phyloP scores from a whole-genome alignment of 805 yeast genomes.

The Candida ulmi region DNA sequence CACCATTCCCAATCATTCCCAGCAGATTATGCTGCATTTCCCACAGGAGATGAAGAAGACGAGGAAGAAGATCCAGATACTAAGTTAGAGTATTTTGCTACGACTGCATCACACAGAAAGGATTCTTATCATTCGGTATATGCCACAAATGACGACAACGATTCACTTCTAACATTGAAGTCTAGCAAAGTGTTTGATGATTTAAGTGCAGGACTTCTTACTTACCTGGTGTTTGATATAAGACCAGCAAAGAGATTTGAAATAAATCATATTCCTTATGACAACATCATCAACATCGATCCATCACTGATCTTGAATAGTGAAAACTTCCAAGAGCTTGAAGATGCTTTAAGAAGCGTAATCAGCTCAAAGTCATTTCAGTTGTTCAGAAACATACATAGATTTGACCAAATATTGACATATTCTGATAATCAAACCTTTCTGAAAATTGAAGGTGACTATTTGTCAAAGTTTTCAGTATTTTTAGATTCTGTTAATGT shows the following conservation, averaged over 20 bases:
- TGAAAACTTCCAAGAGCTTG: constrained; percentile 23
- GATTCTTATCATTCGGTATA: constrained; percentile 36
- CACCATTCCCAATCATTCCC: constrained; percentile 12
- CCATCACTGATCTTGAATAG: constrained; percentile 32
- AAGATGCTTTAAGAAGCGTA: constrained; percentile 11
- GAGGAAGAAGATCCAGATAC: not conserved
- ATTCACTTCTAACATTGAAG: constrained; percentile 43
- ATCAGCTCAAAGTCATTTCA: constrained; percentile 5
- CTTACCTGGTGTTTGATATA: constrained; percentile 35
- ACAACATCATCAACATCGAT: constrained; percentile 34
- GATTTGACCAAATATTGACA: constrained; percentile 31
- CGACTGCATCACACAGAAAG: constrained; percentile 23
- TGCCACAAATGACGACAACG: constrained; percentile 26
- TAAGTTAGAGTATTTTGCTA: constrained; percentile 3
- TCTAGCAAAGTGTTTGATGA: constrained; percentile 35
- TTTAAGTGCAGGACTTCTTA: constrained; percentile 36
- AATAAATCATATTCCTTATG: constrained; percentile 31
- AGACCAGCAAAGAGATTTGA: constrained; percentile 28
- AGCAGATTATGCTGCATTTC: not conserved
- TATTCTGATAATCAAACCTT: constrained; percentile 33
- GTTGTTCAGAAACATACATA: constrained; percentile 25
- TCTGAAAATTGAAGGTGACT: constrained; percentile 26
- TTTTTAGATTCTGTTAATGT: constrained; percentile 10
- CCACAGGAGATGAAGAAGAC: no score
- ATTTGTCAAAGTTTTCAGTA: constrained; percentile 25